Base-by-base conservation (phyloP, 257 asterid species). In the Fraxinus anomala region DNA sequence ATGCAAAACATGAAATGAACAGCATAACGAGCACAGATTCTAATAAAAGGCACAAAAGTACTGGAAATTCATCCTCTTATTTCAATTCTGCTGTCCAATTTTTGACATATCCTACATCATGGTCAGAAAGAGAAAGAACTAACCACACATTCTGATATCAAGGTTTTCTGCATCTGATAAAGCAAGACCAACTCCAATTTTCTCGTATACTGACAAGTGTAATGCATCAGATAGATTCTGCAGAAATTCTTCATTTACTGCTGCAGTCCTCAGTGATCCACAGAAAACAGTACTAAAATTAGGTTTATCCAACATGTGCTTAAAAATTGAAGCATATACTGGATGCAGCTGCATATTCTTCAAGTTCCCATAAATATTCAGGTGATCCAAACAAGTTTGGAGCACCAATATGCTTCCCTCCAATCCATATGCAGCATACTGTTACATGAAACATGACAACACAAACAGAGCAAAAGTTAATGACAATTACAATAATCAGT, bases 321-420 rank as follows among this genome's bases (percentile, higher is more conserved):
- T 92, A 81, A 96, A 88, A 70, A 96, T 72, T 37, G 95, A 87
- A 83, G 89, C 86, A 86, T 85, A 88, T 56, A 93, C 73, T 23
- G 95, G 94, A 74, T 89, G 91, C 81, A 88, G 74, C 77, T 86
- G 88, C 85, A 74, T 76, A 82, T 83, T 90, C 84, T 91, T 89
- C 87, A 85, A 84, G 77, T 92, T 85, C 73, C 84, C 92, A 86
- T 84, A 76, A 47, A 87, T 76, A 86, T 90, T 77, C 77, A 94
- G 82, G 83, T 88, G 88, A 88, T 93, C 93, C 77, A 93, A 87
- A 85, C 89, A 87, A 36, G 88, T 86, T 80, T 82, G 91, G 73
- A 96, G 96, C 75, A 96, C 82, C 86, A 91, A 80, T 74, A 92
- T 86, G 88, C 96, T 91, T 82, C 92, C 97, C 68, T 92, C 99